Conservation (phyloP, 805 yeast genomes). For the Alloascoidea hylecoeti region DNA sequence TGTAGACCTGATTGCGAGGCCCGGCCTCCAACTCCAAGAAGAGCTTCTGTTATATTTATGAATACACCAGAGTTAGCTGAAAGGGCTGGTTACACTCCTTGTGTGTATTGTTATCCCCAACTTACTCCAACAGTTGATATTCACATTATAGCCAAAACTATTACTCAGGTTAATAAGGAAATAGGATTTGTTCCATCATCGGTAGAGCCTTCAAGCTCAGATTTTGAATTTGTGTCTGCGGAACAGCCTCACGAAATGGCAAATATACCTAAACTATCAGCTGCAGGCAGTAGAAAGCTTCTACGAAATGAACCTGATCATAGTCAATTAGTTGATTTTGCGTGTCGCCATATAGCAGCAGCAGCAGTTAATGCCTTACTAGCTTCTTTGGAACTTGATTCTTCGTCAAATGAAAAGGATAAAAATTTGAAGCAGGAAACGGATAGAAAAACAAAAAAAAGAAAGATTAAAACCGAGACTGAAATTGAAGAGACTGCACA, state of each 20-base stretch:
- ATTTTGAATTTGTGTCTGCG: neutral
- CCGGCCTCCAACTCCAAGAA: neutral
- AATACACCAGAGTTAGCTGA: neutral
- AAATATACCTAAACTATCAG: no score
- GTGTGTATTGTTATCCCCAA: neutral
- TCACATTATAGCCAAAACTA: neutral
- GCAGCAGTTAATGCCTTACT: constrained; percentile 48
- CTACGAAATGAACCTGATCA: constrained; percentile 58
- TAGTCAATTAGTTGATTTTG: constrained; percentile 53
- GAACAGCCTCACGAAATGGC: neutral
- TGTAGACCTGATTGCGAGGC: neutral
- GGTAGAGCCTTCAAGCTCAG: neutral
- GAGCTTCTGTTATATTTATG: neutral
- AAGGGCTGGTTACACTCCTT: neutral
- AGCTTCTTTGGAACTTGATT: constrained; percentile 14
- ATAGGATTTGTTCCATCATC: neutral
- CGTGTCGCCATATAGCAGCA: constrained; percentile 71
- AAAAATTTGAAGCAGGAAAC: no score
- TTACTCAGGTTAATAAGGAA: neutral
- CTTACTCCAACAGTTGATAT: neutral
- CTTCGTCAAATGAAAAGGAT: neutral
- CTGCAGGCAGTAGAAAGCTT: neutral
- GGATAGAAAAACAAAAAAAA: no score
- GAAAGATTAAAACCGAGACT: no score
- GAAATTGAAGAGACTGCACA: neutral